Conservation (phyloP, 2,329 filamentous ascomycete species). For the Sarocladium strictum region DNA sequence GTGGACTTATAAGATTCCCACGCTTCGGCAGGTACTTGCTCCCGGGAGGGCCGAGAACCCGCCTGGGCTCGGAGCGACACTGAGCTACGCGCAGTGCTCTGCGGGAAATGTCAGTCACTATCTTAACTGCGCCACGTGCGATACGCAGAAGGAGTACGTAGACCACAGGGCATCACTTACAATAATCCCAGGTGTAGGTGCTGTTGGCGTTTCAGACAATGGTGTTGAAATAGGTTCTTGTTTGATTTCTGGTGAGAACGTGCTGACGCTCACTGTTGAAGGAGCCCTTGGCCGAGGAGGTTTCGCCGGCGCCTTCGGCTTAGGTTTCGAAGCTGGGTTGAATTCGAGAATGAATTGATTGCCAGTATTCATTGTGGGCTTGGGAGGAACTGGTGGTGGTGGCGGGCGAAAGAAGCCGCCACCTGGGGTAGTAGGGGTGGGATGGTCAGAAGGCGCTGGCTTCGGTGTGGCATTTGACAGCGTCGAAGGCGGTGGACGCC, state of each 20-base stretch:
- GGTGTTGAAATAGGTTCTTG: slow-evolving; percentile 25
- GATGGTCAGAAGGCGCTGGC: slow-evolving; percentile 12
- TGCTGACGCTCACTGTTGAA: slow-evolving; percentile 10
- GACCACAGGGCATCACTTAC: no score
- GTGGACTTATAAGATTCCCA: slow-evolving; percentile 43
- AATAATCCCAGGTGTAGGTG: slow-evolving; percentile 16
- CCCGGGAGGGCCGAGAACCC: slow-evolving; percentile 31
- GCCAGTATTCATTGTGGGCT: slow-evolving; percentile 27
- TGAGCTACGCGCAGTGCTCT: slow-evolving; percentile 21
- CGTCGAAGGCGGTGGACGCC: slow-evolving; percentile 25
- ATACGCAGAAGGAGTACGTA: no score
- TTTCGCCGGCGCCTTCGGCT: slow-evolving; percentile 28
- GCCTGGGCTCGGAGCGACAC: slow-evolving; percentile 23
- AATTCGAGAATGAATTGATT: slow-evolving; percentile 32
- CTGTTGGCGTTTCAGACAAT: slow-evolving; percentile 18
- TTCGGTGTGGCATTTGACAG: slow-evolving; percentile 15
- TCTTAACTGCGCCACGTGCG: no score
- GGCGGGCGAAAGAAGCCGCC: slow-evolving; percentile 29
- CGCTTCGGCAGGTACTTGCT: slow-evolving; percentile 38
- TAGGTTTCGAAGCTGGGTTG: slow-evolving; percentile 24
- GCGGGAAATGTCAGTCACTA: slow-evolving; percentile 8
- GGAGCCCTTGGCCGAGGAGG: slow-evolving; percentile 23
- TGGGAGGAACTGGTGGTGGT: slow-evolving; percentile 29
- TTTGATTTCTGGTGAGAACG: slow-evolving; percentile 22
- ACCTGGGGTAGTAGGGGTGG: slow-evolving; percentile 10